phyloP scores from a whole-genome alignment of 306 rosid species.

The Lathyrus sativus region DNA sequence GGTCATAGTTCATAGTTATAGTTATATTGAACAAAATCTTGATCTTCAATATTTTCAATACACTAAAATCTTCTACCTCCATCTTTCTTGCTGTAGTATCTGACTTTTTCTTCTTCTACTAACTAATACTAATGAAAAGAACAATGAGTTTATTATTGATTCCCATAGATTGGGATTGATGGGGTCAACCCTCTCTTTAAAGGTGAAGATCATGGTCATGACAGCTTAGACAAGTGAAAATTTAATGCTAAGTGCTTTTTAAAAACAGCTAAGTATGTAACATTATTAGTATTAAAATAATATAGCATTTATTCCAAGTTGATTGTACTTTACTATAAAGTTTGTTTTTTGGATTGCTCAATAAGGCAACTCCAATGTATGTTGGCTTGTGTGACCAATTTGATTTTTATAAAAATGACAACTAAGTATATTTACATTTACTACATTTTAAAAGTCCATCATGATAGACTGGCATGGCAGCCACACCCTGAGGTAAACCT shows the following conservation, averaged over 20 bases:
- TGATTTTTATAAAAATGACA: neutral
- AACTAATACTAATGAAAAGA: conserved; percentile 1
- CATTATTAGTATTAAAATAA: neutral
- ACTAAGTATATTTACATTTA: neutral
- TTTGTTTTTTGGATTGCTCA: neutral
- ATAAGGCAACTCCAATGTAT: neutral
- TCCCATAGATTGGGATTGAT: conserved; percentile 37
- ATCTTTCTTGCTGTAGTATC: conserved; percentile 32
- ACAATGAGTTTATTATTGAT: conserved; percentile 7
- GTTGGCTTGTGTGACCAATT: neutral
- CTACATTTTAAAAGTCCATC: neutral
- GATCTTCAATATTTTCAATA: conserved; percentile 16
- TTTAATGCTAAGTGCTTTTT: neutral
- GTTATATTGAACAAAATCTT: conserved; percentile 35
- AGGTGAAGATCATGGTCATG: conserved; percentile 34
- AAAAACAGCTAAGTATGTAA: neutral
- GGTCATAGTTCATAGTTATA: neutral
- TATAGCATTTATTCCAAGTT: conserved; percentile 17
- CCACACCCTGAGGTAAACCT: neutral
- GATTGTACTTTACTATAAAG: conserved; percentile 29
- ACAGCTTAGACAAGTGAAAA: conserved; percentile 39
- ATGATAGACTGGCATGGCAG: neutral
- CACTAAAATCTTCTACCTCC: conserved; percentile 16
- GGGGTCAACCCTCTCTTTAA: conserved; percentile 34
- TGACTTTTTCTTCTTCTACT: conserved; percentile 19